phyloP scores from a whole-genome alignment of 2,329 filamentous ascomycete genomes.

The Fusarium verticillioides region DNA sequence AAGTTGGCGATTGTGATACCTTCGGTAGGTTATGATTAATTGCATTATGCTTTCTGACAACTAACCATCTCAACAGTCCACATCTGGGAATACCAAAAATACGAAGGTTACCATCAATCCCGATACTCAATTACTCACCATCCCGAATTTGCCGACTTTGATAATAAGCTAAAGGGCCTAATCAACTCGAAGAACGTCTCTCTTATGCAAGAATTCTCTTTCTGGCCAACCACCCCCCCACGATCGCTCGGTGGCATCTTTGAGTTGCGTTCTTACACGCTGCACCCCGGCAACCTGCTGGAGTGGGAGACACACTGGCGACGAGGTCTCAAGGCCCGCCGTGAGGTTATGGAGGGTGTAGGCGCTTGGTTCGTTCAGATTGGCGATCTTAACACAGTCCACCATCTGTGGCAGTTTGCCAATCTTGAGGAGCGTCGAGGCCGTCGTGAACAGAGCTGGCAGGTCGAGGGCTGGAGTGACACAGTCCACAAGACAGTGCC shows the following conservation, averaged over 20 bases:
- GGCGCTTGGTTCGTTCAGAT: constrained; percentile 99
- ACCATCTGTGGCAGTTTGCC: constrained; percentile 98
- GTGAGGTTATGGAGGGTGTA: constrained; percentile 98
- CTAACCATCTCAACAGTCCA: constrained; percentile 72
- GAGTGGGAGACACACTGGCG: constrained; percentile 99
- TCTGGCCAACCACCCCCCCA: constrained; percentile 96
- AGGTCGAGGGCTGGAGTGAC: constrained; percentile 93
- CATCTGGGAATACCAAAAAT: constrained; percentile 99
- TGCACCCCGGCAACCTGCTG: constrained; percentile 93
- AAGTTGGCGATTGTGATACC: constrained; percentile 96
- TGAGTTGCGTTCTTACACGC: constrained; percentile 94
- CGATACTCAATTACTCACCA: constrained; percentile 85
- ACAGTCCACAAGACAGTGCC: constrained; percentile 99
- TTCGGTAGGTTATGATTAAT: constrained; percentile 73
- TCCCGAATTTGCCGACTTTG: constrained; percentile 85
- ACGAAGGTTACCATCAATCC: constrained; percentile 94
- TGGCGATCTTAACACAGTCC: constrained; percentile 95
- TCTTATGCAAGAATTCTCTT: constrained; percentile 99
- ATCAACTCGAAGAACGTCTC: constrained; percentile 88
- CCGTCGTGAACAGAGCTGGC: constrained; percentile 94
- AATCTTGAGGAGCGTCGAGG: constrained; percentile 93
- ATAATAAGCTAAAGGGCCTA: constrained; percentile 84
- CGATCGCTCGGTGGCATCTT: constrained; percentile 92
- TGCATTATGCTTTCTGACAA: neutral
- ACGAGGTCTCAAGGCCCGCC: constrained; percentile 85